Percentiles rank a stretch among this genome's conserved stretches.
Evolutionary conservation across 129 eudicot genomes (phyloP).

Genomic region (Flaveria brownii): DNA sequence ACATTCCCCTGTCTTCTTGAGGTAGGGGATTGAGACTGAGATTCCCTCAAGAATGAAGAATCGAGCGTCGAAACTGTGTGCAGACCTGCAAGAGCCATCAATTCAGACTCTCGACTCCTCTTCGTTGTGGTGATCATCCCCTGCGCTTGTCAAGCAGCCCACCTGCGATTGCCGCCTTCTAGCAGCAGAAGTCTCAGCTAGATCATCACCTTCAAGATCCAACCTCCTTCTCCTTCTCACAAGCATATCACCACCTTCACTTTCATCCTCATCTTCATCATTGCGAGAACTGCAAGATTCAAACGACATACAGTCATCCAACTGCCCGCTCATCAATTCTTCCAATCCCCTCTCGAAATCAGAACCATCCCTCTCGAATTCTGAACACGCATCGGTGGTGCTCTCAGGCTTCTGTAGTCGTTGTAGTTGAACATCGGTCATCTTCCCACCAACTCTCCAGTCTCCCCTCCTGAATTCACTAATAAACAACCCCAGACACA

Average conservation of each 20-base stretch:
- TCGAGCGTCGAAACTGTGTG: slow-evolving; percentile 90
- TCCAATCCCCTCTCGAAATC: slow-evolving; percentile 86
- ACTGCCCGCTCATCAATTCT: slow-evolving; percentile 78
- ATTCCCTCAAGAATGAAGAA: slow-evolving; percentile 79
- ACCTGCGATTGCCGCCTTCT: slow-evolving; percentile 86
- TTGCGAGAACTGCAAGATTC: slow-evolving; percentile 70
- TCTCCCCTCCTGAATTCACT: slow-evolving; percentile 39
- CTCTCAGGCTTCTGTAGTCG: slow-evolving; percentile 84
- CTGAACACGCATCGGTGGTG: slow-evolving; percentile 49
- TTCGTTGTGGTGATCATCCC: slow-evolving; percentile 95
- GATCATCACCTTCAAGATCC: slow-evolving; percentile 84
- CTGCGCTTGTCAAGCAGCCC: slow-evolving; percentile 93
- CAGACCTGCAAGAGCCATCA: slow-evolving; percentile 94
- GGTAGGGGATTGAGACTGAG: slow-evolving; percentile 57
- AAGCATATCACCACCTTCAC: slow-evolving; percentile 62
- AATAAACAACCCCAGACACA: slow-evolving; percentile 26
- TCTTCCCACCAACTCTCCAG: slow-evolving; percentile 49
- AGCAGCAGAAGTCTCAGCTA: slow-evolving; percentile 92
- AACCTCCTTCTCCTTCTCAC: slow-evolving; percentile 85
- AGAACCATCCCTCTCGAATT: slow-evolving; percentile 46
- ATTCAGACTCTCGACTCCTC: slow-evolving; percentile 80
- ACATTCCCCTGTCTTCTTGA: slow-evolving; percentile 78
- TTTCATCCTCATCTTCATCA: slow-evolving; percentile 65
- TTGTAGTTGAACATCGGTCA: slow-evolving; percentile 62
- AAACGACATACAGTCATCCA: slow-evolving; percentile 85